Percentiles rank a stretch among this genome's conserved stretches.
phyloP scores from a whole-genome alignment of 192 early-diverging fungal species.

The Coemansia furcata region DNA sequence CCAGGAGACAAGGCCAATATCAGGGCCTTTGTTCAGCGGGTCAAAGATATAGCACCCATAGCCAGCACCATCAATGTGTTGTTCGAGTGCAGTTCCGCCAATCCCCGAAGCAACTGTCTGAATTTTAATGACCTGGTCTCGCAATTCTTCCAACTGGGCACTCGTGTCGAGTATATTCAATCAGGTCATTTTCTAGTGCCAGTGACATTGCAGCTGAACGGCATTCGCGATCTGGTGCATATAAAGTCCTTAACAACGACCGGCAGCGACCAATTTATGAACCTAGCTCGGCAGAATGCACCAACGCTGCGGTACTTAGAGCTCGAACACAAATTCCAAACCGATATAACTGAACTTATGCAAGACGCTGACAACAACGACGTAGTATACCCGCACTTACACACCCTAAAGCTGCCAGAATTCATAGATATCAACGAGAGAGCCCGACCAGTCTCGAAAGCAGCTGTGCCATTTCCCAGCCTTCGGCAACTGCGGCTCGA shows the following conservation, averaged over 20 bases:
- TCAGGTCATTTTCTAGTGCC: no score
- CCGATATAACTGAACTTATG: no score
- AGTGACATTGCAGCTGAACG: neutral
- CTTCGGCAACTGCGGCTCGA: no score
- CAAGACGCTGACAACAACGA: no score
- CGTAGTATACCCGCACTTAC: no score
- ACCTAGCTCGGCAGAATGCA: neutral
- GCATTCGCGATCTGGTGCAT: neutral
- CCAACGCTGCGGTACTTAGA: neutral
- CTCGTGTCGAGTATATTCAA: neutral
- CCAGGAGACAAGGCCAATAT: neutral
- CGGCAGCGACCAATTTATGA: neutral
- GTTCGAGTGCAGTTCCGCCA: neutral
- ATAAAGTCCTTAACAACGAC: neutral
- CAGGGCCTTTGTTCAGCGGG: neutral
- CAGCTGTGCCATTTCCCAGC: no score
- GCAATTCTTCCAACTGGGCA: neutral
- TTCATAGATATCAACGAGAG: no score
- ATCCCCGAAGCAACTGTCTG: no score
- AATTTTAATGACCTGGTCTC: neutral
- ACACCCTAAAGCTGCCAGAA: no score
- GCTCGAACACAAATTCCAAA: neutral
- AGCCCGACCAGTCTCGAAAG: no score
- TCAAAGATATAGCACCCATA: neutral
- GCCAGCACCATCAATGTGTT: neutral